Evolutionary conservation across 331 rosid species (phyloP).

Genomic region (Rosa hybrid): DNA sequence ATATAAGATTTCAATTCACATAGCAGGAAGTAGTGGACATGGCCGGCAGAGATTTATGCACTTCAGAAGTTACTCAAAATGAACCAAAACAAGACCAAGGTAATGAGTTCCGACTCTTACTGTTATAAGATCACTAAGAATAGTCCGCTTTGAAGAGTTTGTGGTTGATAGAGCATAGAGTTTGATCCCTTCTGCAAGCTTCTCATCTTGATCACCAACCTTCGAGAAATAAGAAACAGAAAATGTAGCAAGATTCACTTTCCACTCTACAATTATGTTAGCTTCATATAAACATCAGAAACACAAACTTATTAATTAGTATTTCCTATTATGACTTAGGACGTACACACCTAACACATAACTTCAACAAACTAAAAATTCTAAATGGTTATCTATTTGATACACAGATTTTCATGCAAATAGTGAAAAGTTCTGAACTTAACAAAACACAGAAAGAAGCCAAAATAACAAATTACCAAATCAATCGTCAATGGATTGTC

Average conservation of each 20-base stretch:
- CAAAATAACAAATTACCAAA: slow-evolving; percentile 58
- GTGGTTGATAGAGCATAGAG: slow-evolving; percentile 84
- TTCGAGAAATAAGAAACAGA: slow-evolving; percentile 28
- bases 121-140: slow-evolving; percentile 92
- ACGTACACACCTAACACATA: neutral
- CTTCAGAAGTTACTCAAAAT: slow-evolving; percentile 4
- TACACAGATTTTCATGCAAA: neutral
- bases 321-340: neutral
- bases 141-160: slow-evolving; percentile 81
- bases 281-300: slow-evolving; percentile 4
- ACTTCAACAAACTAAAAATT: neutral
- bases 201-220: slow-evolving; percentile 97
- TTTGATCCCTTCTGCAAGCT: slow-evolving; percentile 98
- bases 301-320: neutral
- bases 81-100: slow-evolving; percentile 14
- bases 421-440: neutral
- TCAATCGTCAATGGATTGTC: slow-evolving; percentile 90
- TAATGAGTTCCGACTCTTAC: slow-evolving; percentile 49
- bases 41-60: neutral
- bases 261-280: neutral
- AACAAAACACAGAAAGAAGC: neutral
- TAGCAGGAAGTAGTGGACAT: neutral
- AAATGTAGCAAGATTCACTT: slow-evolving; percentile 3
- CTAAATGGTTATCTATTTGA: neutral
- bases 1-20: neutral